Evolutionary conservation across 305 asterid species (phyloP), one percentile per base, ranked within the genome.

Genomic region (Vinca major): DNA sequence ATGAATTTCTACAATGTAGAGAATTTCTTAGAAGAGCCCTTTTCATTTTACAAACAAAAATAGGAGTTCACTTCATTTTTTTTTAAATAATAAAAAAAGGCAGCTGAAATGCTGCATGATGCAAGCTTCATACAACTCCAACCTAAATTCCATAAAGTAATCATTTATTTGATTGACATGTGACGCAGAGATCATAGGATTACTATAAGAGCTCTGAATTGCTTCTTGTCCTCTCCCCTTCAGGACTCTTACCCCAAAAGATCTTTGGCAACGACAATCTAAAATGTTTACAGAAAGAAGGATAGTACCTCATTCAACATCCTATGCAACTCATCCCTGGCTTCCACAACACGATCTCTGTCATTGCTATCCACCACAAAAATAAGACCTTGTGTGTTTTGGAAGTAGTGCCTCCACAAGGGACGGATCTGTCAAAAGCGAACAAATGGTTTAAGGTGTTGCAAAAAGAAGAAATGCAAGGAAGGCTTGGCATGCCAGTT

Each of bases 361-460:
- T 76, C 80, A 56, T 76, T 76, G 70, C 76, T 76, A 73, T 76
- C 80, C 33, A 76, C 77, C 14, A 76, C 80, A 57, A 71, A 76
- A 43, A 76, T 76, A 21, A 71, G 80, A 14, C 80, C 80, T 53
- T 76, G 80, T n/a, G 76, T 71, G 71, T 76, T 76, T 52, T 76
- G 80, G 77, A 76, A 76, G 63, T 76, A 76, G 71, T 76, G 76
- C 77, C 80, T 76, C 80, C 80, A 76, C 71, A 76, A 54, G 43
- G 80, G 80, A 67, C 80, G 76, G 69, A 76, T 76, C 80, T 76
- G 64, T 16, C 65, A 52, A 62, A 45, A 26, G 19, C 44, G 58
- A 65, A 63, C 4, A 62, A 14, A 41, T 3, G 53, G 16, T 26
- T 26, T 26, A 26, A 26, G 33, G 1, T 26, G 33, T 26, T 26